Base-by-base conservation (phyloP, 2,329 filamentous ascomycete species). In the Fusarium sp. region DNA sequence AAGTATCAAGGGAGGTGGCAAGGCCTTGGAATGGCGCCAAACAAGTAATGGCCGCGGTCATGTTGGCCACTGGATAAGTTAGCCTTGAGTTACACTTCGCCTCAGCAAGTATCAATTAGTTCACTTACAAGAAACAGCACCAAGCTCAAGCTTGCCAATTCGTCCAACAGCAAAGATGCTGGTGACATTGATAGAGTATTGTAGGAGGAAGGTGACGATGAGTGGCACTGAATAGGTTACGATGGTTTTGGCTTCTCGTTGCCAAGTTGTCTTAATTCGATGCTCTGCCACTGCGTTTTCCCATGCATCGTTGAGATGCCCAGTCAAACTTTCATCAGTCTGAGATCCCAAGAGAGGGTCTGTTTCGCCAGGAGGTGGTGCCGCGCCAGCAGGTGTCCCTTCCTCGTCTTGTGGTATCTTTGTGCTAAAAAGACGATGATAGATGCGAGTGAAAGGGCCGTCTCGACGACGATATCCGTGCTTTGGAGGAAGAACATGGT, bases 201-300 rank as follows among this genome's bases (percentile, higher is more conserved):
- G 92, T 30, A 96, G 82, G 50, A 94, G 67, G 73, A 94, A 95
- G 0, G 92, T 94, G 42, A 73, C 62, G 42, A 93, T 87, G 49
- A 95, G 80, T 1, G 91, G 91, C 28, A 84, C 82, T 4, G 91
- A 90, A 75, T 94, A 94, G 65, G 85, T 83, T 28, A 85, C 81
- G 39, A 98, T 85, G 2, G 94, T 94, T 80, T 94, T 94, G 40
- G 91, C 85, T 82, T 98, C 95, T 65, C 94, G 88, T 77, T 91
- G 90, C 94, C 94, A 98, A 7, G 93, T 96, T 6, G 94, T 97
- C 52, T 90, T 89, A 68, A 98, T 94, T 74, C 89, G 86, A 12
- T 94, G 93, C 0, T 91, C 87, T 1, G 88, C 86, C 12, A 97
- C 91, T 0, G 94, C 95, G 64, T 94, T 91, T 65, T 95, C 90